Base-by-base conservation (phyloP, 2,329 filamentous ascomycete genomes). In the Podosphaera xanthii region DNA sequence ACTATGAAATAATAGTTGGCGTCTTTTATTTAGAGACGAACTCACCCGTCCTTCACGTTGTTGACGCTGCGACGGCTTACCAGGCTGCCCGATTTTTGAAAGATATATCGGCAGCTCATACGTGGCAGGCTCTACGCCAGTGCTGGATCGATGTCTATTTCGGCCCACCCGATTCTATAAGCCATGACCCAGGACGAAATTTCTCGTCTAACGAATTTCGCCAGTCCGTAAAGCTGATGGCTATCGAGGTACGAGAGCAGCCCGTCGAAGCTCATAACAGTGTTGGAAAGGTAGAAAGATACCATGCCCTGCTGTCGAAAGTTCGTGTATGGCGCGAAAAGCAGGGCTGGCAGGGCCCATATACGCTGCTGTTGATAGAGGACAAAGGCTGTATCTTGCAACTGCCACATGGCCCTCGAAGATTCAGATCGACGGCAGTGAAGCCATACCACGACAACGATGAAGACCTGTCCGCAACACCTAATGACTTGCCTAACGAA, bases 141-240 rank as follows among this genome's bases (percentile, higher is more conserved):
- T 61, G 56, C 54, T 61, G 49, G 56, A 60, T 58, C 5, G 50
- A 61, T 33, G 59, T 46, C 6, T 61, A 61, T 46, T 30, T 54
- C 10, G 36, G 60, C 3, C 60, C 58, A 1, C 58, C 44, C 4
- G 59, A 61, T 42, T 12, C 30, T 10, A 48, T 58, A 46, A 54
- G 12, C 22, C 33, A 54, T 31, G 42, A 58, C 31, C 22, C 42
- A 50, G 60, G 58, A n/a, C 35, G 44, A 36, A 61, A 59, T 42
- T 60, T 60, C 34, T 30, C 59, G 5, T 59, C 33, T 30, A 60
- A 57, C 30, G 55, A 61, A 56, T 60, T 61, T 38, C 35, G 38
- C 10, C 48, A 60, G 30, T 31, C 4, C 12, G 55, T 33, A 4
- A 30, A 2, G 30, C 42, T 30, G 9, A 52, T 60, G 22, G 33